Evolutionary conservation across 495 filamentous ascomycete genomes (phyloP), one percentile per base, ranked within the genome.

Genomic region (Neurospora sp.): DNA sequence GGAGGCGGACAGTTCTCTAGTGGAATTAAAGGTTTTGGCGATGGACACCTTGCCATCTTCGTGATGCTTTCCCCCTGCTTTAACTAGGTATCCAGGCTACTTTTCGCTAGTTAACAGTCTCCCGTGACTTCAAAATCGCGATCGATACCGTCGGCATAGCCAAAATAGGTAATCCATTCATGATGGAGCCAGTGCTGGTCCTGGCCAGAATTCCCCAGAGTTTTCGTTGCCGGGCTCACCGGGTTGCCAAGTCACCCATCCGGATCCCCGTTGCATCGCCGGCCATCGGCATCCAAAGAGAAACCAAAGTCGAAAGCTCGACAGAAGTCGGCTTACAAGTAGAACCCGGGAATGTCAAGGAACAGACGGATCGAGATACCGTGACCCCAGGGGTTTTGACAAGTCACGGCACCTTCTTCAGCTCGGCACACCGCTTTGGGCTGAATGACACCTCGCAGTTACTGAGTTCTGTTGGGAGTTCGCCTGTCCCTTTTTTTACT

Each of bases 1-100:
- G 42, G 3, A 45, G 42, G 42, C n/a, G 42, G 42, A 45, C 42
- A 21, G 5, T 5, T 45, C 15, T 62, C 13, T 19, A 28, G 11
- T 59, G 24, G 2, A 54, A 24, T 2, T 28, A 28, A 13, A 13
- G 6, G 11, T 59, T 15, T 59, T 59, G 28, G 48, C 24, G 48
- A 59, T 24, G 48, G 43, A 28, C 48, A 59, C 21, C 21, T 59
- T 28, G 89, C 89, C 76, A 73, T 48, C 15, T 75, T 6, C 15
- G 74, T 76, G 36, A 54, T 71, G 3, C 24, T 28, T 24, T 37
- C 15, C 17, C 70, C 34, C 24, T 71, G 17, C n/a, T 42, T 42
- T 19, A 42, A 42, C 40, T 42, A 19, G 40, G 17, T 42, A 19
- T 42, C 40, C 40, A 42, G 40, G 40, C 40, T 42, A 42, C 17